phyloP scores from a whole-genome alignment of 495 filamentous ascomycete species.

The Evernia prunastri region DNA sequence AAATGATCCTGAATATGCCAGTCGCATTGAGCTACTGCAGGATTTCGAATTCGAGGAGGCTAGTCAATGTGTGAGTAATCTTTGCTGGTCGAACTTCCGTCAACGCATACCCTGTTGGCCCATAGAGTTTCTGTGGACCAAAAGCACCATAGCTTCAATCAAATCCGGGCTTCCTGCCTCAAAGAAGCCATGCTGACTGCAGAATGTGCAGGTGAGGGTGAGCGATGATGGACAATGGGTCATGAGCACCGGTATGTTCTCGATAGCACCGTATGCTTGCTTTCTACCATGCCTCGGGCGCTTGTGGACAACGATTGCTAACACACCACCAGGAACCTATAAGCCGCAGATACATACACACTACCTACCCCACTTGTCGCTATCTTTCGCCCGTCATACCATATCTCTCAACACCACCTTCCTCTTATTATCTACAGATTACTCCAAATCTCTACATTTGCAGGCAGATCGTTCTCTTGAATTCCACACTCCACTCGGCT shows the following conservation, averaged over 20 bases:
- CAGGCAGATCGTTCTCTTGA: conserved; percentile 87
- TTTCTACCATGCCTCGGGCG: neutral
- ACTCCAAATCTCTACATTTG: conserved; percentile 89
- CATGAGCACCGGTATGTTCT: conserved; percentile 78
- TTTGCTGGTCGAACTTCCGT: too few species aligned
- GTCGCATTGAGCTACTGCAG: conserved; percentile 89
- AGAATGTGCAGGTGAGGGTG: too few species aligned
- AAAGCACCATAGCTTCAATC: too few species aligned
- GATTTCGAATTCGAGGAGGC: conserved; percentile 99
- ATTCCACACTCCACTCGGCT: conserved; percentile 86
- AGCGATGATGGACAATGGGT: conserved; percentile 98
- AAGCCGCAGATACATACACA: conserved; percentile 98
- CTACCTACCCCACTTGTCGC: conserved; percentile 82
- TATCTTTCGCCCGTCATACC: conserved; percentile 90
- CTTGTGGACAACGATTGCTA: neutral
- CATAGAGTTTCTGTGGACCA: too few species aligned
- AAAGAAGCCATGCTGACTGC: too few species aligned
- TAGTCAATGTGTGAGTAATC: conserved; percentile 85
- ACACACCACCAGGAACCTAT: conserved; percentile 55
- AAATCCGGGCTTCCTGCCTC: too few species aligned
- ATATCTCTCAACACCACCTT: conserved; percentile 92
- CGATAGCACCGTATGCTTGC: neutral
- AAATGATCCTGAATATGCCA: conserved; percentile 85
- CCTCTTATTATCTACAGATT: conserved; percentile 83
- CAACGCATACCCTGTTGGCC: too few species aligned